Conservation (phyloP, 176 grass and related monocot genomes). For the Avena sativa region DNA sequence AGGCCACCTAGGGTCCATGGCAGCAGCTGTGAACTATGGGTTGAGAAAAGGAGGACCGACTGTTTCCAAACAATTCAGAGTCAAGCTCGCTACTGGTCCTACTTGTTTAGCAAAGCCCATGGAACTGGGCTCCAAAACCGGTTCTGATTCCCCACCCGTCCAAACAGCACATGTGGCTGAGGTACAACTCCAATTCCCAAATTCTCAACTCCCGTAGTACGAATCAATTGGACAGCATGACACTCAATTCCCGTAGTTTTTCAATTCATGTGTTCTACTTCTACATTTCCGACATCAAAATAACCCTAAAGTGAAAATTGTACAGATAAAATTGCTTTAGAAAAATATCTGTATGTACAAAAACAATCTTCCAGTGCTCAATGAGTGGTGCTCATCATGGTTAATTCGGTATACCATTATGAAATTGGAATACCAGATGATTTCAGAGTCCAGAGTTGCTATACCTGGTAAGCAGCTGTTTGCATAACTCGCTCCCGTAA, state of each 20-base stretch:
- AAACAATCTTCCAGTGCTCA: conserved; percentile 6
- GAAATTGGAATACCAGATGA: conserved; percentile 2
- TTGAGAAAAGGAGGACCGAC: neutral
- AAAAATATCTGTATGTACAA: conserved; percentile 13
- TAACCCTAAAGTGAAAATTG: neutral
- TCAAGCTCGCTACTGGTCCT: conserved; percentile 2
- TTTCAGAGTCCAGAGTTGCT: neutral
- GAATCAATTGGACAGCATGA: conserved; percentile 1
- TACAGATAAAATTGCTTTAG: neutral
- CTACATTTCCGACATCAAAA: neutral
- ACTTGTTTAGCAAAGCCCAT: neutral
- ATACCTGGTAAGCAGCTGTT: conserved; percentile 90
- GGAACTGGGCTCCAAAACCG: neutral
- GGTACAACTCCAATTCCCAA: neutral
- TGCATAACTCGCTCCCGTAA: conserved; percentile 64
- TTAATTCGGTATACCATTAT: conserved; percentile 12
- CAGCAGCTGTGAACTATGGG: neutral
- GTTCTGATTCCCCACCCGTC: neutral
- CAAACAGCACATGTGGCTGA: neutral
- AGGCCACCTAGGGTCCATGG: neutral
- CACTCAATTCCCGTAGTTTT: neutral
- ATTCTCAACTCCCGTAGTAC: neutral
- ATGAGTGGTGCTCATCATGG: conserved; percentile 5
- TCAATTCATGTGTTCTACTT: neutral
- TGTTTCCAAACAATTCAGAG: neutral